Evolutionary conservation across 345 rosid genomes (phyloP), one percentile per base, ranked within the genome.

Genomic region (Theobroma cacao): DNA sequence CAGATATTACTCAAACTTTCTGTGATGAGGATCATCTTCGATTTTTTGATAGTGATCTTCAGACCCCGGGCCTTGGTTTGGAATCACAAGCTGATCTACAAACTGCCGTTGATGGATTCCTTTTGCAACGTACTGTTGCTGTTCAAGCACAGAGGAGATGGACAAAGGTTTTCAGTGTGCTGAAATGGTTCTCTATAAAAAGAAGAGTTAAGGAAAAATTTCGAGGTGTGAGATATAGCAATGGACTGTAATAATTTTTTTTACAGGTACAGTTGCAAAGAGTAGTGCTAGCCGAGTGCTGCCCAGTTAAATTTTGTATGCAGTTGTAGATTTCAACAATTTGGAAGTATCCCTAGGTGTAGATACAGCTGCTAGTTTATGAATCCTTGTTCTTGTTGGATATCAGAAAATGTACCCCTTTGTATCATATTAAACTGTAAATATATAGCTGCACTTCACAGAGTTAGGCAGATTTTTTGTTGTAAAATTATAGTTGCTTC

Each of bases 131-230:
- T 30, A 67, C 86, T 30, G 81, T 83, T 20, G 83, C 82, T 9
- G 91, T 77, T 62, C 88, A 88, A 77, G 98, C 97, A 31, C 91
- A 91, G 73, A 91, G 78, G 85, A 89, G 98, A 83, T 96, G 99
- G 99, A 89, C 91, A 55, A 96, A 88, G 89, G 80, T 96, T 53
- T 91, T 85, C 77, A 91, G 93, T 41, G 92, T 96, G 71, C 82
- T 94, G 73, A 92, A 91, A 83, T 93, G 94, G 96, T 86, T 96
- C 71, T 85, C 90, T 18, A 82, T 94, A 38, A 87, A 85, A 83
- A 93, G 74, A 78, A 82, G 75, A 61, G 94, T 85, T 77, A 84
- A 66, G 90, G 78, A 84, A 87, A 76, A 84, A 76, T n/a, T 62
- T 33, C 74, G 56, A 43, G 74, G 45, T 73, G 65, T 47, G 82